These are phyloP conservation scores for Colletotrichum costaricense DNA, from an alignment of 2,329 filamentous ascomycete species.

Conservation along the genomic window DNA sequence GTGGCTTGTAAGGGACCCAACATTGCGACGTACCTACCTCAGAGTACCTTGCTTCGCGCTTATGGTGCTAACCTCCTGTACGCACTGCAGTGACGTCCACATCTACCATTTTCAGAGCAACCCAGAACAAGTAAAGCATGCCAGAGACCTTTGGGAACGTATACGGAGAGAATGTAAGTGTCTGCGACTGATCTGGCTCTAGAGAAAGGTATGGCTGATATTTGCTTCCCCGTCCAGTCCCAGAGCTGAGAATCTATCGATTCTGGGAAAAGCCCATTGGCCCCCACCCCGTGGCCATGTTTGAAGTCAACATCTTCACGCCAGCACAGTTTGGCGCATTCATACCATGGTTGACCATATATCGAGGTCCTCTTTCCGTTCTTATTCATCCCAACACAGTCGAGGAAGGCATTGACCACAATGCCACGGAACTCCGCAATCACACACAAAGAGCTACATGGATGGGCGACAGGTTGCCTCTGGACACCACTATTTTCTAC, in stretches of 20 bases:
- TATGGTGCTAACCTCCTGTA: background rate
- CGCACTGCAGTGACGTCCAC: slow-evolving; percentile 73
- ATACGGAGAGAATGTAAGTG: slow-evolving; percentile 81
- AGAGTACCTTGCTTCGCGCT: background rate
- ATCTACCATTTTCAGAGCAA: slow-evolving; percentile 82
- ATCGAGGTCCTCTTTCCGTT: slow-evolving; percentile 82
- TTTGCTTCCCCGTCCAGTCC: slow-evolving; percentile 64
- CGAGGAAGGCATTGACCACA: slow-evolving; percentile 46
- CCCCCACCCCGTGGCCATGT: slow-evolving; percentile 88
- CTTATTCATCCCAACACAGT: slow-evolving; percentile 86
- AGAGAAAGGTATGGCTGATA: background rate
- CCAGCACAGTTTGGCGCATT: slow-evolving; percentile 92
- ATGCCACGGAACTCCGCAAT: slow-evolving; percentile 58
- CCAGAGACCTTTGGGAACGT: slow-evolving; percentile 79
- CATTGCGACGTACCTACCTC: background rate
- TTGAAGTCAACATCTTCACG: slow-evolving; percentile 89
- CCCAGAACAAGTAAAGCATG: slow-evolving; percentile 72
- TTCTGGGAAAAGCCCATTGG: slow-evolving; percentile 84
- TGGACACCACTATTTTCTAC: slow-evolving; percentile 56
- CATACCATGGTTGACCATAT: slow-evolving; percentile 84
- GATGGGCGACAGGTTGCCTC: slow-evolving; percentile 75
- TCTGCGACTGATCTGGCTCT: background rate
- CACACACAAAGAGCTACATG: slow-evolving; percentile 78
- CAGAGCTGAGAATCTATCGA: slow-evolving; percentile 84
- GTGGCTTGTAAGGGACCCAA: slow-evolving; percentile 73